Conservation (phyloP, 345 rosid genomes). For the Populus nigra region DNA sequence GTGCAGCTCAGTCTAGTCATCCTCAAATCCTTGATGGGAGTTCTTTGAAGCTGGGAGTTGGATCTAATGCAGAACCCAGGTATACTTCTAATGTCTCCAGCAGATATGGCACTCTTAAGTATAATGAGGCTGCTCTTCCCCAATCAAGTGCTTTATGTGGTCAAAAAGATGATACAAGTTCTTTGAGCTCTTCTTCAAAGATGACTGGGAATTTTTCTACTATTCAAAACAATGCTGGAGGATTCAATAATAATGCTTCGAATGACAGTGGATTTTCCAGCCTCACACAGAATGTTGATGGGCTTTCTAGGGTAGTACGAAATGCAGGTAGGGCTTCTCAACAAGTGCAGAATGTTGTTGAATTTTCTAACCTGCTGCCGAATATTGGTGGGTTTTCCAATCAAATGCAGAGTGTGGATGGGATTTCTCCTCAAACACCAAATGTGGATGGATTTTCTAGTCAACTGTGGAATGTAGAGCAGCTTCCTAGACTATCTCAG, state of each 20-base stretch:
- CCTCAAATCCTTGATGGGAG: conserved; percentile 25
- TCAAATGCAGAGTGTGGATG: background rate
- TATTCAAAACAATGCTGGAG: conserved; percentile 7
- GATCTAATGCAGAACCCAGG: conserved; percentile 15
- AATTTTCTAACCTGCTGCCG: background rate
- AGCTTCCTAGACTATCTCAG: background rate
- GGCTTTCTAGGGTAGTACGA: background rate
- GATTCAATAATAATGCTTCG: background rate
- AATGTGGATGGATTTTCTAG: conserved; percentile 5
- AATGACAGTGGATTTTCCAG: conserved; percentile 3
- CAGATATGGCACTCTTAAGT: conserved; percentile 2
- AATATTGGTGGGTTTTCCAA: background rate
- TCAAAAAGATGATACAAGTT: conserved; percentile 8
- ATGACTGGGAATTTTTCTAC: conserved; percentile 17
- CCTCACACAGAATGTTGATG: background rate
- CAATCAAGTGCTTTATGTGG: conserved; percentile 9
- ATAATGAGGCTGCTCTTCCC: conserved; percentile 7
- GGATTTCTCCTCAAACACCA: background rate
- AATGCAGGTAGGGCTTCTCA: conserved; percentile 1
- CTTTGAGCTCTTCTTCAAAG: background rate
- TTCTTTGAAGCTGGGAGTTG: conserved; percentile 23
- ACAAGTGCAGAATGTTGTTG: background rate
- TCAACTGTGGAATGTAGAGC: background rate
- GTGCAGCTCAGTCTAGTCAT: conserved; percentile 9
- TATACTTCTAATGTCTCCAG: conserved; percentile 4